Percentiles rank a stretch among this genome's conserved stretches.
Conservation (phyloP, 78 protist species). For the Dictyostelium brefeldianum region DNA sequence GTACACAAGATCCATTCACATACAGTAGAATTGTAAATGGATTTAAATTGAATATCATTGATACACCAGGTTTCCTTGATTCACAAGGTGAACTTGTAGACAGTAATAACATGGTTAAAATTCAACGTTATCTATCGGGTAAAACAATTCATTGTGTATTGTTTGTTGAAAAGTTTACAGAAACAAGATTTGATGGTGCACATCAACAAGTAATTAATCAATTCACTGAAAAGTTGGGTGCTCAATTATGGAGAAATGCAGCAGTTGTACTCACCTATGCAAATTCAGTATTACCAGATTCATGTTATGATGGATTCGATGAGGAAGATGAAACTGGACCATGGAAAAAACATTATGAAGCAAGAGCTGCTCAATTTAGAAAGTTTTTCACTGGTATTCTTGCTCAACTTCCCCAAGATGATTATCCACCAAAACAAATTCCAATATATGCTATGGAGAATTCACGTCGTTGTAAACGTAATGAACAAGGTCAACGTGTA, state of each 20-base stretch:
- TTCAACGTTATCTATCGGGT: slow-evolving; percentile 68
- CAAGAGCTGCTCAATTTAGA: slow-evolving; percentile 44
- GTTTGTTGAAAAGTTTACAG: slow-evolving; percentile 78
- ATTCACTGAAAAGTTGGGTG: slow-evolving; percentile 77
- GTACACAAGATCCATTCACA: slow-evolving; percentile 81
- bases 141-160: slow-evolving; percentile 76
- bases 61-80: slow-evolving; percentile 75
- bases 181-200: slow-evolving; percentile 77
- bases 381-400: slow-evolving; percentile 45
- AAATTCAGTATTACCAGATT: slow-evolving; percentile 50
- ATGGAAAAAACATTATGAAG: slow-evolving; percentile 67
- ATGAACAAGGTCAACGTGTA: slow-evolving; percentile 73
- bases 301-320: slow-evolving; percentile 78
- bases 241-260: slow-evolving; percentile 76
- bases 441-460: slow-evolving; percentile 77
- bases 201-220: slow-evolving; percentile 79
- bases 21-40: slow-evolving; percentile 72
- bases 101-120: slow-evolving; percentile 53
- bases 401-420: slow-evolving; percentile 64
- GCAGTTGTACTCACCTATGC: slow-evolving; percentile 75
- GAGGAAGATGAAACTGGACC: slow-evolving; percentile 81
- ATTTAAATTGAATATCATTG: slow-evolving; percentile 75
- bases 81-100: slow-evolving; percentile 73
- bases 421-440: slow-evolving; percentile 72
- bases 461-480: slow-evolving; percentile 59